Base-by-base conservation (phyloP, 2,329 filamentous ascomycete species). In the Botrytis fabae region DNA sequence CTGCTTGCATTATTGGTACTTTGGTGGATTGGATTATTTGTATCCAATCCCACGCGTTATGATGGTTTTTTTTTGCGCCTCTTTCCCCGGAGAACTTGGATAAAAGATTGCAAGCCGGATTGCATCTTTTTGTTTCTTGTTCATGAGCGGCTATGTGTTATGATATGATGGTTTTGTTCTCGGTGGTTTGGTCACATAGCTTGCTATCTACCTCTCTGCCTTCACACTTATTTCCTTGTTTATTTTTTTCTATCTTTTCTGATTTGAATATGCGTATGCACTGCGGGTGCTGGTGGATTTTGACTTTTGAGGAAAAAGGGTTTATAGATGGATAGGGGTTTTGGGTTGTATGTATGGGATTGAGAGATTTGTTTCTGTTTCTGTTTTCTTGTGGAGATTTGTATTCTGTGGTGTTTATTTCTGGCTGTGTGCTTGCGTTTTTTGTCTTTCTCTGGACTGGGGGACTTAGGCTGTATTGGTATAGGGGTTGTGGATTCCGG, bases 1-100 rank as follows among this genome's bases (percentile, higher is more conserved):
- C 28, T n/a, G 22, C 6, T 48, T 57, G 57, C 71, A 71, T 42
- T 57, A 42, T 72, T 75, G 73, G 69, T 71, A 60, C 65, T 73
- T 35, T 42, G 44, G 40, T 57, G 51, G 35, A 32, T 42, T 69
- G 65, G 65, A 57, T 32, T 57, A 40, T 28, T 32, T 38, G 38
- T 44, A 57, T 69, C 48, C 65, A 69, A 69, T 69, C 48, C n/a
- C n/a, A 69, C 38, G 38, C 65, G 48, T 57, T 69, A 69, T 42
- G 65, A 69, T 57, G 48, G 48, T 42, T 2, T 32, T 35, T 35
- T 57, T 59, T 28, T 42, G n/a, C 7, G 22, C 1, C 38, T 57
- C 20, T 35, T 54, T 32, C 35, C 18, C 12, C 6, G 48, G n/a
- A 38, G 38, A 40, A 54, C 22, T 68, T 40, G n/a, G 35, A 40